Conservation (phyloP, 208 protist genomes). For the Wallacemonas rigidus region DNA sequence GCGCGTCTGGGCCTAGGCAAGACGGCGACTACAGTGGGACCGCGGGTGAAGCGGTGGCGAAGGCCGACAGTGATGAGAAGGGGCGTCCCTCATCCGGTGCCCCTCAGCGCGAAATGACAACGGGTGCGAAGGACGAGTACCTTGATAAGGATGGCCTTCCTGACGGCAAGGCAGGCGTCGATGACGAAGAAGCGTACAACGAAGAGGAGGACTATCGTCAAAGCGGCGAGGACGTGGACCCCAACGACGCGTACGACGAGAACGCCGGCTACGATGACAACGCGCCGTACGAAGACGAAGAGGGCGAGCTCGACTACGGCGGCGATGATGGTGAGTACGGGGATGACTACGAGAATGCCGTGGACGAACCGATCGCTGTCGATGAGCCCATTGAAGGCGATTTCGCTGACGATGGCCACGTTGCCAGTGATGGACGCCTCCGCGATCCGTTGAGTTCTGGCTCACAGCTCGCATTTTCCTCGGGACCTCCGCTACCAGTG, state of each 20-base stretch:
- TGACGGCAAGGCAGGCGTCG: background rate
- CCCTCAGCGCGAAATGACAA: background rate
- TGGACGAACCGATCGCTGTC: constrained; percentile 6
- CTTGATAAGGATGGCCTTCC: background rate
- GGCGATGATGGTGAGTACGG: constrained; percentile 31
- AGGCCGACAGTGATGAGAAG: background rate
- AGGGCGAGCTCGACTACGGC: constrained; percentile 18
- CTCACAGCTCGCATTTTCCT: constrained; percentile 4
- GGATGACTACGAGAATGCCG: constrained; percentile 17
- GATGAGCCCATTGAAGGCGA: constrained; percentile 13
- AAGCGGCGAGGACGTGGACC: background rate
- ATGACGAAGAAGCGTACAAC: background rate
- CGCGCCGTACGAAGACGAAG: constrained; percentile 3
- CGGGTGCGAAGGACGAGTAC: background rate
- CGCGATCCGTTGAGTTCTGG: background rate
- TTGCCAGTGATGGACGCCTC: background rate
- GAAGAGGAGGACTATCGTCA: background rate
- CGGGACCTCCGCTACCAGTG: background rate
- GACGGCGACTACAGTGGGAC: constrained; percentile 11
- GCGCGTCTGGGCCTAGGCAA: background rate
- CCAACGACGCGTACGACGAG: background rate
- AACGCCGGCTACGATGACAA: background rate
- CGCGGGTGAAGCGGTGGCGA: background rate
- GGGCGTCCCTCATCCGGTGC: background rate
- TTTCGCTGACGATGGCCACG: background rate